Conservation (phyloP, 2,329 filamentous ascomycete genomes). For the Claviceps pusilla region DNA sequence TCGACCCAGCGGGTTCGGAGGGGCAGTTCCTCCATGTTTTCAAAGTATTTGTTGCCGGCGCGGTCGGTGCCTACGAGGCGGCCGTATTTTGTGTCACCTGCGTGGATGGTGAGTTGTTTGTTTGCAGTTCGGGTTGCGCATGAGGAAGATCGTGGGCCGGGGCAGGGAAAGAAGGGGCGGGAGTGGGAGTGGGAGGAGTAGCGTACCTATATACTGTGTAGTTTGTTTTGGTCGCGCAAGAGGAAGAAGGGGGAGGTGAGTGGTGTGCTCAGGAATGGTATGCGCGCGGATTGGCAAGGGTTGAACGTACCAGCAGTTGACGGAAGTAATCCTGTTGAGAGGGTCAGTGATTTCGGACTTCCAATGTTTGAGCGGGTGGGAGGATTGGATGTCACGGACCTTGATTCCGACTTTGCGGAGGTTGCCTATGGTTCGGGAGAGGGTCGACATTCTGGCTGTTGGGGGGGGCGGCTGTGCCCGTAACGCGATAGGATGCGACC, state of each 20-base stretch:
- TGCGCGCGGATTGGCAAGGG: slow-evolving; percentile 3
- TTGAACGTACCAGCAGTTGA: slow-evolving; percentile 71
- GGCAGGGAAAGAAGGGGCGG: no score
- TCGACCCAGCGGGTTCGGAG: slow-evolving; percentile 96
- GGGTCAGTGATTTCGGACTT: slow-evolving; percentile 3
- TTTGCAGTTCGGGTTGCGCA: background rate
- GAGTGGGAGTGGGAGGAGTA: no score
- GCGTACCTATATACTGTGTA: slow-evolving; percentile 41
- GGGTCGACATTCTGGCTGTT: slow-evolving; percentile 65
- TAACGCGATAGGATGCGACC: slow-evolving; percentile 6
- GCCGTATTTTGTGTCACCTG: slow-evolving; percentile 94
- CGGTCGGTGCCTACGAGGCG: slow-evolving; percentile 70
- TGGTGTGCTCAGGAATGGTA: slow-evolving; percentile 1
- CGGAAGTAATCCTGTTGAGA: slow-evolving; percentile 62
- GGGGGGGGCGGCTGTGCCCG: background rate
- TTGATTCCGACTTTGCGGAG: slow-evolving; percentile 77
- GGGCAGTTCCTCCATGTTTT: slow-evolving; percentile 89
- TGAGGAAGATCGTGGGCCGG: background rate
- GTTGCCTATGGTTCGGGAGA: slow-evolving; percentile 74
- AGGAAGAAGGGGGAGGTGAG: background rate
- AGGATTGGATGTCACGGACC: slow-evolving; percentile 32
- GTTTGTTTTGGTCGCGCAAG: slow-evolving; percentile 9
- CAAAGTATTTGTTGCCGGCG: slow-evolving; percentile 95
- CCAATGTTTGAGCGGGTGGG: background rate
- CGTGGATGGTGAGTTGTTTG: background rate